Percentiles rank a stretch among this genome's conserved stretches.
These are phyloP conservation scores for Nannizziopsis arthrosporioides DNA, from an alignment of 2,329 filamentous ascomycete species.

Conservation along the genomic window DNA sequence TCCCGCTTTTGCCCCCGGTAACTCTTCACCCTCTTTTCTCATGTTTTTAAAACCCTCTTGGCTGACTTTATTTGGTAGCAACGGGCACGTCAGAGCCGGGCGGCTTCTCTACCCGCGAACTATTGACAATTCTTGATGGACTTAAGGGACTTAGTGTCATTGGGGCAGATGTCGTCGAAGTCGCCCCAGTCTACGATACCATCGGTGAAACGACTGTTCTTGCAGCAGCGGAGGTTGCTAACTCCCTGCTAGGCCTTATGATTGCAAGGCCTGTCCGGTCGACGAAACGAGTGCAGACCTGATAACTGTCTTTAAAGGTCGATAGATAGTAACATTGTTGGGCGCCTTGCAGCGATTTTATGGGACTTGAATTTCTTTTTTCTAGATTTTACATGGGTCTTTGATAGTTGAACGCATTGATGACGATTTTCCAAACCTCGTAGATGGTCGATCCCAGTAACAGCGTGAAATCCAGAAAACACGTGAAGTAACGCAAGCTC, in stretches of 20 bases:
- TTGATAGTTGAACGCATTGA: too few species aligned
- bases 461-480: too few species aligned
- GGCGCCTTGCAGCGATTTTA: not conserved
- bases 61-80: conserved; percentile 1
- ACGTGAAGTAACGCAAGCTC: too few species aligned
- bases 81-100: conserved; percentile 84
- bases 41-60: not conserved
- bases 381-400: too few species aligned
- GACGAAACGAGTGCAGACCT: not conserved
- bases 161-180: conserved; percentile 82
- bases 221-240: conserved; percentile 71
- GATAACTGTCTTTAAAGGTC: too few species aligned
- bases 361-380: not conserved
- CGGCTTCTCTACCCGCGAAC: conserved; percentile 79
- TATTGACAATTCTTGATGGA: conserved; percentile 70
- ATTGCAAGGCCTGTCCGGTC: conserved; percentile 31
- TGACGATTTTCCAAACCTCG: too few species aligned
- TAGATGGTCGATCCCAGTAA: too few species aligned
- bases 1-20: conserved; percentile 54
- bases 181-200: conserved; percentile 73
- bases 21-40: not conserved
- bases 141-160: conserved; percentile 72
- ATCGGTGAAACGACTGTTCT: conserved; percentile 68
- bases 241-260: conserved; percentile 62
- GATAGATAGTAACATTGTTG: too few species aligned